Base-by-base conservation (phyloP, 495 filamentous ascomycete species). In the Penicilliopsis zonata region DNA sequence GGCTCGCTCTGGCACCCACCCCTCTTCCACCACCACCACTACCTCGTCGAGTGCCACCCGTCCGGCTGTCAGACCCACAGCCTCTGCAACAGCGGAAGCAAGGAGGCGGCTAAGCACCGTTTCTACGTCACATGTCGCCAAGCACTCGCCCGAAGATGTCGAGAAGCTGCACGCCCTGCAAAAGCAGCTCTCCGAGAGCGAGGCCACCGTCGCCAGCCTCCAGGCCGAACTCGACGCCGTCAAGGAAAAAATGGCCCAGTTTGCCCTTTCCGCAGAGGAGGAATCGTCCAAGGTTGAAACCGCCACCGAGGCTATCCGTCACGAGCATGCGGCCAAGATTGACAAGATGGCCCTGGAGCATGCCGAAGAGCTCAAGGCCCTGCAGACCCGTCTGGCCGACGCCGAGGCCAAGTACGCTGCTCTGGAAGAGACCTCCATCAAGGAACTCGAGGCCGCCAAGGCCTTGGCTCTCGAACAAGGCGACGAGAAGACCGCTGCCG, bases 111-210 rank as follows among this genome's bases (percentile, higher is more conserved):
- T 59, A 33, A 63, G 58, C 47, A 55, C 50, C 0, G 27, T 36
- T 26, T 9, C 31, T 18, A 8, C n/a, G 9, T 31, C 30, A 6
- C 29, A 51, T 5, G 40, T 44, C 2, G 35, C 46, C 9, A 47
- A 53, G 16, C 38, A 34, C 30, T 33, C 50, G 14, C 46, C 46
- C n/a, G 54, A 49, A 10, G 49, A 57, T 17, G 27, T 47, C 1
- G 54, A 56, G 31, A 63, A 65, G 40, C 22, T 67, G 16, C 54
- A 57, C 17, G 33, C 54, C 15, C 53, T 67, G 14, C 56, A 63
- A 33, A 41, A 31, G 14, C 54, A 67, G 44, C 52, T 67, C 12
- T 41, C 54, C 2, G 61, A 64, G 28, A 67, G 58, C 19, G 59
- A 67, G 24, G 49, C 52, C 22, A 63, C 51, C 2, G 48, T 64